Base-by-base conservation (phyloP, 1,139 yeast genomes). In the Pichia terricola region DNA sequence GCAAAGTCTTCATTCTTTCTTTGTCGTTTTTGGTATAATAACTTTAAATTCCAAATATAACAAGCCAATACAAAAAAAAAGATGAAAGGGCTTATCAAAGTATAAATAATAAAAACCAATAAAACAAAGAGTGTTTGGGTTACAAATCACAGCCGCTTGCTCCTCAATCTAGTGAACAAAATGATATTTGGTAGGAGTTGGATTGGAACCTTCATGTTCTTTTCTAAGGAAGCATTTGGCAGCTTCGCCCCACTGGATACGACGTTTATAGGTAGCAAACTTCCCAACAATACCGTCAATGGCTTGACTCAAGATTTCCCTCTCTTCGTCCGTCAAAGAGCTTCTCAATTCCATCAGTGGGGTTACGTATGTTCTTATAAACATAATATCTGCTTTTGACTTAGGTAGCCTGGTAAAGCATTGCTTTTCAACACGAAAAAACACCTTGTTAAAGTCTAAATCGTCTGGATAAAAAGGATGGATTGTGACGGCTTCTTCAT, bases 401-500 rank as follows among this genome's bases (percentile, higher is more conserved):
- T 69, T 60, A 2, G 84, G 84, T 39, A 81, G 62, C 49, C 81
- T 69, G 0, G 83, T 74, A 43, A 81, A 68, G 1, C 66, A 66
- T 57, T 81, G 87, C 46, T 85, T 68, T 56, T 81, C 87, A 46
- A 75, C 73, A 50, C 87, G 66, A 54, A 79, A 66, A 54, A 72
- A 76, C 8, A 75, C 78, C 38, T 73, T 68, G 30, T 65, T 68
- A 53, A 79, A 79, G 56, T 81, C 83, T 41, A 79, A 58, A 2
- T 65, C 66, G 3, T 69, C 66, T 26, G 66, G 64, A 16, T 69
- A 64, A 2, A 47, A 34, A 5, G 73, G 53, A 2, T 72, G 69
- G 37, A 57, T 56, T 38, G 60, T 60, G 28, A 45, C 32, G 11
- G 46, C 47, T 26, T 54, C 54, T 11, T 43, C 46, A 3, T 43